Evolutionary conservation across 192 early-diverging fungal genomes (phyloP).

Genomic region (Coemansia sp.): DNA sequence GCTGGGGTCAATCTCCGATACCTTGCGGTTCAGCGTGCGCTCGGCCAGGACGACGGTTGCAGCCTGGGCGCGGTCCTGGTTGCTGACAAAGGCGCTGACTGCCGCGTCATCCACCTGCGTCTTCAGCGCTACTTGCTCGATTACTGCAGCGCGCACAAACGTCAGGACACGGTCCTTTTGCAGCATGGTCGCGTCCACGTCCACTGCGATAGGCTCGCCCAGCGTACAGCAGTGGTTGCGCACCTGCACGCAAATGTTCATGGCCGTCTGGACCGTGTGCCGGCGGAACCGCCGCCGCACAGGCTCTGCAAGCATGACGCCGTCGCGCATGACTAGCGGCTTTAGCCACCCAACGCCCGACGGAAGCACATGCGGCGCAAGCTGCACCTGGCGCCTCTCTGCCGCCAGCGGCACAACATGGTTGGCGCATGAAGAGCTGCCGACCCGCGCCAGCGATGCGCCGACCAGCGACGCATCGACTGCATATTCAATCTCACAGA

Average conservation of each 20-base stretch:
- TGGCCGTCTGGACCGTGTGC: constrained; percentile 32
- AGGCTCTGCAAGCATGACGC: constrained; percentile 31
- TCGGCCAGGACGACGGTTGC: constrained; percentile 40
- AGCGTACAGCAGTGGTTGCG: constrained; percentile 49
- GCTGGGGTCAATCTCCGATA: constrained; percentile 32
- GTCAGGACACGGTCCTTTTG: constrained; percentile 48
- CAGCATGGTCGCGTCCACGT: constrained; percentile 46
- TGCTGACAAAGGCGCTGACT: constrained; percentile 20
- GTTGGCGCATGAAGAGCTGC: constrained; percentile 12
- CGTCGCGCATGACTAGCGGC: constrained; percentile 47
- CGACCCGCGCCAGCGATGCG: not conserved
- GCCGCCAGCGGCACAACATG: constrained; percentile 23
- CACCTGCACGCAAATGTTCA: constrained; percentile 48
- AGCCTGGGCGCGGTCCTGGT: constrained; percentile 4
- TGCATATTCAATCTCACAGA: constrained; percentile 40
- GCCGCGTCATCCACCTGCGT: constrained; percentile 22
- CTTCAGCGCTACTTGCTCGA: constrained; percentile 46
- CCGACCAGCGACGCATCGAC: constrained; percentile 27
- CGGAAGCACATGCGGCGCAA: constrained; percentile 38
- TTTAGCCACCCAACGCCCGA: constrained; percentile 48
- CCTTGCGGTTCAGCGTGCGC: constrained; percentile 48
- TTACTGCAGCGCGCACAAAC: constrained; percentile 37
- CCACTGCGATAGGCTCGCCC: constrained; percentile 39
- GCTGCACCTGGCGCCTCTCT: constrained; percentile 22
- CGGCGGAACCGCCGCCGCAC: constrained; percentile 31